Percentiles rank a stretch among this genome's conserved stretches.
phyloP scores from a whole-genome alignment of 805 yeast species.

The Barnettozyma wickerhamii region DNA sequence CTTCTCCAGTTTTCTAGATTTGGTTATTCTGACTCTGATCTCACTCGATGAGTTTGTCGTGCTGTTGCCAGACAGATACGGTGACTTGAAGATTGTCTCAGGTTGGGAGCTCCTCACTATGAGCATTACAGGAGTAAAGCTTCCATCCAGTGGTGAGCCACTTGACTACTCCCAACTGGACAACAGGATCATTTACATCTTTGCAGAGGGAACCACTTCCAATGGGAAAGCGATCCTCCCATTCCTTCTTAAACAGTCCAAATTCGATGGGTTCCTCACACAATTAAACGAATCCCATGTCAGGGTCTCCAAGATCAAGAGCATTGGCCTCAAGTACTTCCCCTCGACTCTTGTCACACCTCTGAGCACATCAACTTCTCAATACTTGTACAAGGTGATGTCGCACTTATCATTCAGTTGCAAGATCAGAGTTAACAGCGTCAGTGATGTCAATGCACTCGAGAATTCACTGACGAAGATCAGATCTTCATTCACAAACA shows the following conservation, averaged over 20 bases:
- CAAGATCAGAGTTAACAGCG: constrained; percentile 24
- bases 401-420: constrained; percentile 19
- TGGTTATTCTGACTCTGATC: constrained; percentile 31
- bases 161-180: constrained; percentile 20
- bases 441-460: constrained; percentile 18
- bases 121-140: constrained; percentile 16
- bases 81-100: constrained; percentile 27
- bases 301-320: constrained; percentile 14
- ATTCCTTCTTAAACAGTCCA: constrained; percentile 32
- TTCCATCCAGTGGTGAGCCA: constrained; percentile 7
- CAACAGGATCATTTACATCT: constrained; percentile 47
- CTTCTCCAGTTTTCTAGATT: constrained; percentile 44
- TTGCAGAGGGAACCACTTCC: constrained; percentile 82
- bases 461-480: constrained; percentile 24
- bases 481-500: constrained; percentile 32
- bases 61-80: constrained; percentile 33
- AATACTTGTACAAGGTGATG: constrained; percentile 20
- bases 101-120: constrained; percentile 28
- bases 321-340: constrained; percentile 27
- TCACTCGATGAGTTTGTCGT: constrained; percentile 26
- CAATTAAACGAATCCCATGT: constrained; percentile 1
- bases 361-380: constrained; percentile 13
- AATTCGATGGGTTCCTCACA: constrained; percentile 18
- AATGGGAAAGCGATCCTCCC: constrained; percentile 77
- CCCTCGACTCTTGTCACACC: constrained; percentile 31